These are phyloP conservation scores for Debaryomyces sp. DNA, from an alignment of 1,139 yeast genomes.

Conservation along the genomic window DNA sequence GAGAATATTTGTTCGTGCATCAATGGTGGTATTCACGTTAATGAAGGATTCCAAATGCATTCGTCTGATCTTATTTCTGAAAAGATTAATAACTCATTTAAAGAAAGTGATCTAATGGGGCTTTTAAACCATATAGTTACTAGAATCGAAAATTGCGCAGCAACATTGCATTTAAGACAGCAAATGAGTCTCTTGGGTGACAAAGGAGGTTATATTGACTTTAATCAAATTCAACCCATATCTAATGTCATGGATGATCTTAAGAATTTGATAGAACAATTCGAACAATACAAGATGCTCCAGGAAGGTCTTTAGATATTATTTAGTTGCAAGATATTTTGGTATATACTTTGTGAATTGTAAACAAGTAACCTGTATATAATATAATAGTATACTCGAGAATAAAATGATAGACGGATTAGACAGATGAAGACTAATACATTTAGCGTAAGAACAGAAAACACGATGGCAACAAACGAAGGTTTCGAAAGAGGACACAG, in stretches of 20 bases:
- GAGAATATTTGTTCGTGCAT: slow-evolving; percentile 50
- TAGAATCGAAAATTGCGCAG: slow-evolving; percentile 60
- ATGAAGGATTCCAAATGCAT: slow-evolving; percentile 31
- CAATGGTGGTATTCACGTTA: slow-evolving; percentile 30
- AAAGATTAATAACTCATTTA: slow-evolving; percentile 26
- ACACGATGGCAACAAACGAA: not conserved
- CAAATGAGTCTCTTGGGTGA: slow-evolving; percentile 30
- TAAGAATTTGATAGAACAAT: slow-evolving; percentile 15
- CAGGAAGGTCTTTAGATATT: not conserved
- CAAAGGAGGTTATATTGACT: slow-evolving; percentile 25
- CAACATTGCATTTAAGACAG: slow-evolving; percentile 38
- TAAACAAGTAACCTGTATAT: slow-evolving; percentile 1
- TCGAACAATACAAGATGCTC: slow-evolving; percentile 9
- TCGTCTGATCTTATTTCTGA: slow-evolving; percentile 30
- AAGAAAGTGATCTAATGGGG: slow-evolving; percentile 43
- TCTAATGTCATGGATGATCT: slow-evolving; percentile 32
- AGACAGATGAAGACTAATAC: not conserved
- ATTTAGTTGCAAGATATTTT: not conserved
- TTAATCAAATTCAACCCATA: slow-evolving; percentile 25
- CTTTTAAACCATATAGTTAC: slow-evolving; percentile 65
- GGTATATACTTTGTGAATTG: not conserved
- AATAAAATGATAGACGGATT: not conserved
- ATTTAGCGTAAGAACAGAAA: not conserved
- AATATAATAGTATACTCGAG: not conserved
- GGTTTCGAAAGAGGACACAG: slow-evolving; percentile 10